phyloP scores from a whole-genome alignment of 257 asterid species.

The Nicotiana tabacum region DNA sequence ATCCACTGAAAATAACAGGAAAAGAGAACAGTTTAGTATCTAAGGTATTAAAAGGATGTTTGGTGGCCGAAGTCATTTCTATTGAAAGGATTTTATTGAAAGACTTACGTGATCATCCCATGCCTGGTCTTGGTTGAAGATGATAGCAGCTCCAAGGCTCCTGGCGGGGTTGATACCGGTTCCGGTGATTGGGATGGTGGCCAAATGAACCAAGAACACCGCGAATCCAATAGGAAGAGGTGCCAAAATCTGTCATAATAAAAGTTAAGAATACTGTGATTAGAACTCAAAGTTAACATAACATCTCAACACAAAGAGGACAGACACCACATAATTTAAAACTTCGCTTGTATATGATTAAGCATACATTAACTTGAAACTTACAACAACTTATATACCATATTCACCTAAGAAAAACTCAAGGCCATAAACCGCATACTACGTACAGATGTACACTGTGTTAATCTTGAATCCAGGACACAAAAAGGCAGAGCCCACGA shows the following conservation, averaged over 20 bases:
- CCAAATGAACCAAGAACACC: slow-evolving; percentile 67
- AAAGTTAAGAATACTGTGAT: slow-evolving; percentile 12
- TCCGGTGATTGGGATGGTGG: slow-evolving; percentile 81
- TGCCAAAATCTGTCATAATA: slow-evolving; percentile 37
- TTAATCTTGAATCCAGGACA: background rate
- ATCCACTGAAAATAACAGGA: slow-evolving; percentile 19
- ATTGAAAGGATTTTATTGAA: too few relatives aligned
- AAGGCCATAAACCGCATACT: slow-evolving; percentile 31
- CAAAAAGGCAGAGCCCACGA: background rate
- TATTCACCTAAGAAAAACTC: background rate
- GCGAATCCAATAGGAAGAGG: slow-evolving; percentile 69
- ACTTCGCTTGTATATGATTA: background rate
- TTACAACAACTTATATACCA: background rate
- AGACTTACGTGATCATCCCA: slow-evolving; percentile 47
- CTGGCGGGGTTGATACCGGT: slow-evolving; percentile 80
- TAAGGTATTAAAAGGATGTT: too few relatives aligned
- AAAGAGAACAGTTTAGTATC: too few relatives aligned
- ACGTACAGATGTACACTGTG: background rate
- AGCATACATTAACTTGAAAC: background rate
- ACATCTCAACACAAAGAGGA: background rate
- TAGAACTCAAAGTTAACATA: background rate
- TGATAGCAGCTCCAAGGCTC: slow-evolving; percentile 73
- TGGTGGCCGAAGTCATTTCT: too few relatives aligned
- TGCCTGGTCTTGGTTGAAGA: slow-evolving; percentile 37
- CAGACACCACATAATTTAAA: slow-evolving; percentile 11